Conservation (phyloP, 768 basidiomycete species). For the Lactifluus pinguis region DNA sequence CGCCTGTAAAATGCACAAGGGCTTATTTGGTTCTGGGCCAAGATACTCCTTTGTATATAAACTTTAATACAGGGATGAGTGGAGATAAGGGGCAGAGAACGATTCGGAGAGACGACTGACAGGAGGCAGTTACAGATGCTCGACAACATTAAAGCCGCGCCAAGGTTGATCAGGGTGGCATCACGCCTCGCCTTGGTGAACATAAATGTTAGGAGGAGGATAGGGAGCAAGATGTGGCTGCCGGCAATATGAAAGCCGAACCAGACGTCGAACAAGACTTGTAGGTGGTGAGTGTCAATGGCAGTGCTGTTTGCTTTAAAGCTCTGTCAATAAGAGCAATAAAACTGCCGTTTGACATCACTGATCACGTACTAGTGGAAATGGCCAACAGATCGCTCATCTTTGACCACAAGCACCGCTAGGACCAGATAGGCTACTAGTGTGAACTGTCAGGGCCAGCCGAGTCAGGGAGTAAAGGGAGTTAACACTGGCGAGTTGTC, state of each 20-base stretch:
- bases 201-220: conserved; percentile 10
- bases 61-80: not conserved
- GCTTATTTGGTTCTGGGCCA: conserved; percentile 8
- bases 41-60: conserved; percentile 8
- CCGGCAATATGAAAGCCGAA: conserved; percentile 7
- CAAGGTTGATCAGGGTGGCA: conserved; percentile 7
- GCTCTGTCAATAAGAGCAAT: not conserved
- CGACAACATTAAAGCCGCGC: not conserved
- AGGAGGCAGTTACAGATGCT: not conserved
- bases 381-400: not conserved
- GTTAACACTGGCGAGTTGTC: not conserved
- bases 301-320: not conserved
- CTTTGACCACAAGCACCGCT: not conserved
- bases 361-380: not conserved
- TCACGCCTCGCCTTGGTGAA: conserved; percentile 9
- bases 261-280: not conserved
- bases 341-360: not conserved
- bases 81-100: not conserved
- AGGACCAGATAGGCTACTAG: not conserved
- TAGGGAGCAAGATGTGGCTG: conserved; percentile 3
- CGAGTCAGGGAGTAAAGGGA: not conserved
- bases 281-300: not conserved
- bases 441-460: not conserved
- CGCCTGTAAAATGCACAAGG: conserved; percentile 7
- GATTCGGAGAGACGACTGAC: not conserved